phyloP scores from a whole-genome alignment of 2,329 filamentous ascomycete genomes.

The Paracorniculantispora psalliotae region DNA sequence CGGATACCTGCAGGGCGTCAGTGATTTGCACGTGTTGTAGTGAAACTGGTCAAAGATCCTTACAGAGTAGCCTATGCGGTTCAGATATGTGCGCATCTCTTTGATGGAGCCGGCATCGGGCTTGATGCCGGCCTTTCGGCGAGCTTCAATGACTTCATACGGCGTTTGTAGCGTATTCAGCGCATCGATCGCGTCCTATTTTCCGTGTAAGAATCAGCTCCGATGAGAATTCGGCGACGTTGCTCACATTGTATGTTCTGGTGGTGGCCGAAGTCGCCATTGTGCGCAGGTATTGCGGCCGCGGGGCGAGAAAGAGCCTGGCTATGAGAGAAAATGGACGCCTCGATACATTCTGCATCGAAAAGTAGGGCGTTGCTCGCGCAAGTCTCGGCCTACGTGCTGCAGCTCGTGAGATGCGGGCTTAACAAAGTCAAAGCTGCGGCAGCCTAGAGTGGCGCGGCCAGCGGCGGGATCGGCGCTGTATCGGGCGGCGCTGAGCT shows the following conservation, averaged over 20 bases:
- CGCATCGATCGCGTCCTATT: constrained; percentile 74
- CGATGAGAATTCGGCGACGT: background rate
- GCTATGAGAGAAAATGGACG: constrained; percentile 22
- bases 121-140: constrained; percentile 66
- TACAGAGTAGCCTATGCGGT: constrained; percentile 69
- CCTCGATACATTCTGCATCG: constrained; percentile 31
- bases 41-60: constrained; percentile 11
- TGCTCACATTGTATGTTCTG: constrained; percentile 32
- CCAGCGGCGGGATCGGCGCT: constrained; percentile 2
- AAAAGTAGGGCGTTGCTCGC: constrained; percentile 5
- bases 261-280: constrained; percentile 20
- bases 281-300: background rate
- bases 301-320: constrained; percentile 12
- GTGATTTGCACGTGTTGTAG: background rate
- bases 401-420: background rate
- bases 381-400: background rate
- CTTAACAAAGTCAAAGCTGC: background rate
- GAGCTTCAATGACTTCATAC: constrained; percentile 71
- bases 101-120: constrained; percentile 66
- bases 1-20: constrained; percentile 28
- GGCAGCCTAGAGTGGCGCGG: background rate
- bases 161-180: constrained; percentile 92
- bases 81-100: constrained; percentile 76
- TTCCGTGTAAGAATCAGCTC: background rate
- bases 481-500: background rate